These are phyloP conservation scores for Euphorbia celastroides DNA, from an alignment of 441 rosid species.

Conservation along the genomic window DNA sequence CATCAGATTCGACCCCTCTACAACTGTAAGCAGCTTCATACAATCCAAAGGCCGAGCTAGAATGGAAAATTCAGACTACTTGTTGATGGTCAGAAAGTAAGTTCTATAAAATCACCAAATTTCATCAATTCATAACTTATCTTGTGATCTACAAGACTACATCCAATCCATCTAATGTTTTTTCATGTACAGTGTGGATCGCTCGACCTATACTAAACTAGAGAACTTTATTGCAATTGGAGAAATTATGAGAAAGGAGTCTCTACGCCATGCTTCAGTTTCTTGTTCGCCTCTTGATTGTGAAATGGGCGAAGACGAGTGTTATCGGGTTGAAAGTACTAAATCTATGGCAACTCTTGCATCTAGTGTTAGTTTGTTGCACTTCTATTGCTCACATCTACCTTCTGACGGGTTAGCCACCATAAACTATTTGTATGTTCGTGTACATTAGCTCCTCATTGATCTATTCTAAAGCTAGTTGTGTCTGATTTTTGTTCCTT, in stretches of 20 bases:
- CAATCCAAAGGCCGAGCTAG: constrained; percentile 97
- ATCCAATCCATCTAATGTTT: neutral
- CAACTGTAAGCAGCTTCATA: constrained; percentile 82
- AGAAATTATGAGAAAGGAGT: constrained; percentile 71
- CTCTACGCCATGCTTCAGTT: constrained; percentile 46
- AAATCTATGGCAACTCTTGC: constrained; percentile 52
- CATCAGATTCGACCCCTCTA: constrained; percentile 74
- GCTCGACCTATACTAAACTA: constrained; percentile 39
- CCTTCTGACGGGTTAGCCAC: constrained; percentile 92
- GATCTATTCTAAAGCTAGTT: neutral
- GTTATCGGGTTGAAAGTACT: constrained; percentile 54
- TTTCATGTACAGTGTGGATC: constrained; percentile 49
- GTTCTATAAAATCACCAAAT: neutral
- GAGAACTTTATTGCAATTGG: constrained; percentile 58
- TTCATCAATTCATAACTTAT: neutral
- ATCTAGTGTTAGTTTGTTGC: constrained; percentile 61
- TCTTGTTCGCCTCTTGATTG: constrained; percentile 51
- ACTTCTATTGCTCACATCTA: constrained; percentile 81
- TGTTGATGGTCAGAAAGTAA: constrained; percentile 72
- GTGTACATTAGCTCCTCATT: constrained; percentile 3
- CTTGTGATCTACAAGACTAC: too few relatives aligned
- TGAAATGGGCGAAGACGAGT: constrained; percentile 28
- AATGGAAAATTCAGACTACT: constrained; percentile 74
- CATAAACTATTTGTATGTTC: constrained; percentile 3
- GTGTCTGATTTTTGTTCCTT: constrained; percentile 10